These are phyloP conservation scores for Quercus engelmannii DNA, from an alignment of 306 rosid genomes.

Conservation along the genomic window DNA sequence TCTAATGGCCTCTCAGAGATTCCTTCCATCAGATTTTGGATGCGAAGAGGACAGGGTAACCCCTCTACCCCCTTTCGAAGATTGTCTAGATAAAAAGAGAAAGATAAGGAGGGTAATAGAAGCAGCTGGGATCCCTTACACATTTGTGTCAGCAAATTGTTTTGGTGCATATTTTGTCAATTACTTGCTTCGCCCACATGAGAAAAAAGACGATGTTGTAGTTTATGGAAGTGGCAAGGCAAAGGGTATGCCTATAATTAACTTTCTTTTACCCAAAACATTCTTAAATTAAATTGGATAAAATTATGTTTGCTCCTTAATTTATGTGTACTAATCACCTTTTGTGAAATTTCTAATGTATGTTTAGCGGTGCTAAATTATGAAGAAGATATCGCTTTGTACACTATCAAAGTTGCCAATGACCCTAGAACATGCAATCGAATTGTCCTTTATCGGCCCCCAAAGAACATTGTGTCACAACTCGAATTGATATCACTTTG, in stretches of 20 bases:
- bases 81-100: constrained; percentile 19
- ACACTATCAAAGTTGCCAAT: constrained; percentile 46
- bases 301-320: neutral
- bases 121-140: constrained; percentile 34
- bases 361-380: constrained; percentile 38
- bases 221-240: constrained; percentile 41
- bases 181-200: constrained; percentile 33
- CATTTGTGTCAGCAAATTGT: constrained; percentile 35
- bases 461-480: constrained; percentile 32
- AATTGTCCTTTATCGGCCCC: constrained; percentile 24
- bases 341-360: neutral
- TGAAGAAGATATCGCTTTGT: constrained; percentile 44
- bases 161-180: constrained; percentile 43
- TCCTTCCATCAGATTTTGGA: constrained; percentile 44
- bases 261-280: neutral
- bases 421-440: constrained; percentile 40
- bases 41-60: constrained; percentile 29
- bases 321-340: neutral
- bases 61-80: constrained; percentile 41
- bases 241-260: constrained; percentile 26
- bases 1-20: constrained; percentile 18
- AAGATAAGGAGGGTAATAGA: constrained; percentile 34
- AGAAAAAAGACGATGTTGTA: neutral
- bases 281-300: neutral
- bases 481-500: constrained; percentile 39